phyloP scores from a whole-genome alignment of 2,329 filamentous ascomycete species.

The Trichoderma simmonsii region DNA sequence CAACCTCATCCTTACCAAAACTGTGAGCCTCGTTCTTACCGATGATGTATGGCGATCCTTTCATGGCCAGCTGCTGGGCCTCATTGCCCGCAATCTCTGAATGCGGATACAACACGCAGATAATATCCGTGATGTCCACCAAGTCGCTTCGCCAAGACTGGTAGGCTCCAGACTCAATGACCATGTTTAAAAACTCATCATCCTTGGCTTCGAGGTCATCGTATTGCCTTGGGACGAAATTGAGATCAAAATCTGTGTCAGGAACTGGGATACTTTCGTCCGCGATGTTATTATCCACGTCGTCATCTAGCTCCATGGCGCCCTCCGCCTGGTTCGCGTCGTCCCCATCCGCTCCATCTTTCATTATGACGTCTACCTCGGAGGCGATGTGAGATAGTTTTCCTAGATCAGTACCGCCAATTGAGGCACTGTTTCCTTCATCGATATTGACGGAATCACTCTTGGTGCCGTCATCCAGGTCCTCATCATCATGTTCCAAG shows the following conservation, averaged over 20 bases:
- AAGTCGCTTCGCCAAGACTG: background rate
- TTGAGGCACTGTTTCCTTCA: background rate
- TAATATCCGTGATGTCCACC: too few species aligned
- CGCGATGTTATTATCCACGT: background rate
- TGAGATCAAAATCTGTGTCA: background rate
- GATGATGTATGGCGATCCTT: too few species aligned
- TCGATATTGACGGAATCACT: constrained; percentile 8
- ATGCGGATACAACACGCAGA: too few species aligned
- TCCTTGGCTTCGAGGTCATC: background rate
- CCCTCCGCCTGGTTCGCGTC: background rate
- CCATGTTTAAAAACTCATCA: background rate
- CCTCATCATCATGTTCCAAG: background rate
- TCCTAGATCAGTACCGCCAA: background rate
- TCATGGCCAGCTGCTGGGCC: too few species aligned
- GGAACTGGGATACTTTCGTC: background rate
- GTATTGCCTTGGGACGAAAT: background rate
- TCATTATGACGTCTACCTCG: background rate
- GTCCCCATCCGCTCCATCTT: background rate
- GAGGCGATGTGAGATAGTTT: background rate
- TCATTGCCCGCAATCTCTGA: too few species aligned
- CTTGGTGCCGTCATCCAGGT: background rate
- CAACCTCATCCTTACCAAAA: too few species aligned
- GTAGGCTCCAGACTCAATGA: constrained; percentile 4
- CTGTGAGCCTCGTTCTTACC: too few species aligned
- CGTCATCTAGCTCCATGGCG: background rate